Base-by-base conservation (phyloP, 1,284 basidiomycete species). In the Amylostereum areolatum region DNA sequence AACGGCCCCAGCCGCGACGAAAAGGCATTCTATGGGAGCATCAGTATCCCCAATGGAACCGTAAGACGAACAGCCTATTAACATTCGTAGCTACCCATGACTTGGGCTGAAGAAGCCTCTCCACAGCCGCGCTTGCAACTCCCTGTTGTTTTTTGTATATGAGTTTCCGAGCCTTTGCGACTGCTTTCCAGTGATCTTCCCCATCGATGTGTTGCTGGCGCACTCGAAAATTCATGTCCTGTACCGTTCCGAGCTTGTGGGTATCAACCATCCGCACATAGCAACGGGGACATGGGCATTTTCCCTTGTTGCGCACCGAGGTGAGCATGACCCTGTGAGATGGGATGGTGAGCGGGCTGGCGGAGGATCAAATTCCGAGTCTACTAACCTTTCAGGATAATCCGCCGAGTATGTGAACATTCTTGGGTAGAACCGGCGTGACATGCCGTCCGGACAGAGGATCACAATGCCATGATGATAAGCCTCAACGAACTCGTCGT, bases 321-420 rank as follows among this genome's bases (percentile, higher is more conserved):
- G 33, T n/a, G 8, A 8, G n/a, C 33, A 35, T 8, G n/a, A n/a
- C 33, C 33, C 33, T 35, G 33, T 8, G n/a, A 8, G 33, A 8
- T 8, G n/a, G 33, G 33, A 8, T 35, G 33, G 8, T 35, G 33
- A 35, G 33, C 33, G 8, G n/a, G 8, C 33, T 8, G 33, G n/a
- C n/a, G 33, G 33, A 8, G n/a, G 33, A n/a, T n/a, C 8, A 8
- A n/a, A n/a, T n/a, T n/a, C 33, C 8, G 33, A 35, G n/a, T 8
- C 8, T 8, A 35, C 33, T 35, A 8, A 62, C 58, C 53, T 58
- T 43, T 59, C 58, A 5, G 57, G 58, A 47, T 59, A 59, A 44
- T 59, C 58, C 5, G 57, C 55, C 5, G 53, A 52, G 41, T 59
- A 58, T 10, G 54, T 50, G 18, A 57, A 52, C 8, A 59, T 55